These are phyloP conservation scores for Populus hybrid DNA, from an alignment of 441 rosid genomes.

Conservation along the genomic window DNA sequence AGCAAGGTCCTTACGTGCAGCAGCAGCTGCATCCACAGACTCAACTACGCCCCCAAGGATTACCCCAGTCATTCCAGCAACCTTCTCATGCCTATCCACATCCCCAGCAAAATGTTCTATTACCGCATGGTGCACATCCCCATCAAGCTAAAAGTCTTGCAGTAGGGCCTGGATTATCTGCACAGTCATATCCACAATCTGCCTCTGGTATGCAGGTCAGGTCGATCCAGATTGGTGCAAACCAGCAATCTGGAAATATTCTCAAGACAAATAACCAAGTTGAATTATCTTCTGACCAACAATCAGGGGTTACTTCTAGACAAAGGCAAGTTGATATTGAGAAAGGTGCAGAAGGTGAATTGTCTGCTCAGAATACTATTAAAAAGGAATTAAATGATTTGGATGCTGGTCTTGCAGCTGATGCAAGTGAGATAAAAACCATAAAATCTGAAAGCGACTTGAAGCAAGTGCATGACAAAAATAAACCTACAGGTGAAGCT, in stretches of 20 bases:
- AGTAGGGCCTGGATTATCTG: conserved; percentile 33
- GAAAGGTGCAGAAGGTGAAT: conserved; percentile 32
- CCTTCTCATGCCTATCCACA: conserved; percentile 37
- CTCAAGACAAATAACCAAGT: conserved; percentile 28
- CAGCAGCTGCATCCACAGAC: conserved; percentile 45
- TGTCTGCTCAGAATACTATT: conserved; percentile 25
- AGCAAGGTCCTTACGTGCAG: conserved; percentile 38
- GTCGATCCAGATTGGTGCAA: conserved; percentile 32
- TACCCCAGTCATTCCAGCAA: conserved; percentile 32
- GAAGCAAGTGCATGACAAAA: conserved; percentile 25
- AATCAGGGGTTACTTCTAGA: conserved; percentile 28
- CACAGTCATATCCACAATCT: conserved; percentile 35
- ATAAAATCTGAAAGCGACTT: conserved; percentile 39
- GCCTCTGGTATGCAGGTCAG: conserved; percentile 31
- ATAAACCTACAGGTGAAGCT: conserved; percentile 25
- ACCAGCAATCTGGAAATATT: conserved; percentile 31
- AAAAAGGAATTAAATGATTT: conserved; percentile 28
- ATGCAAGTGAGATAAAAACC: conserved; percentile 26
- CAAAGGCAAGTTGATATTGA: conserved; percentile 28
- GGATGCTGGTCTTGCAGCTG: conserved; percentile 26
- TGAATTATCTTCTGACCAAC: conserved; percentile 29
- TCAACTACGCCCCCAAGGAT: conserved; percentile 45
- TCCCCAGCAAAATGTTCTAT: conserved; percentile 38
- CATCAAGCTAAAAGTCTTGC: conserved; percentile 36
- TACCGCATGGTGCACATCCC: conserved; percentile 28